phyloP scores from a whole-genome alignment of 176 grass and related monocot species.

The Echinochloa phyllopogon region DNA sequence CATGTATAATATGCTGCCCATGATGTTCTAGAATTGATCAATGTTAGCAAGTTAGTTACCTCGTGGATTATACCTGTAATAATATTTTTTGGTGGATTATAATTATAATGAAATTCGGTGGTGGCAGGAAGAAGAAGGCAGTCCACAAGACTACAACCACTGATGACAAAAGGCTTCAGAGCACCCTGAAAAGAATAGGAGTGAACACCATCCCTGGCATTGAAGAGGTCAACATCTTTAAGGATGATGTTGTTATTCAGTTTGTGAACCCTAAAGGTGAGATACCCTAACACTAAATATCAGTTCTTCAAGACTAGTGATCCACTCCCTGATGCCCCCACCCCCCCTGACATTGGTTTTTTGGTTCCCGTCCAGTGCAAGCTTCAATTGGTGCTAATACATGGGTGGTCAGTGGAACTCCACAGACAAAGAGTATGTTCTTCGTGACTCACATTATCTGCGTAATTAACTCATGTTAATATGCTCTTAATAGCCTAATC shows the following conservation, averaged over 20 bases:
- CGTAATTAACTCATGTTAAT: not conserved
- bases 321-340: constrained; percentile 18
- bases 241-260: constrained; percentile 97
- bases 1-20: not conserved
- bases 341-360: constrained; percentile 25
- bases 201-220: constrained; percentile 92
- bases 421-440: constrained; percentile 93
- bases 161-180: constrained; percentile 99
- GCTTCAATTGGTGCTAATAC: constrained; percentile 96
- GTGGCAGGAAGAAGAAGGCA: constrained; percentile 96
- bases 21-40: constrained; percentile 3
- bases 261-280: constrained; percentile 98
- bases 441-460: constrained; percentile 6
- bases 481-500: no score
- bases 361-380: constrained; percentile 73
- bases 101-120: constrained; percentile 32
- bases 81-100: not conserved
- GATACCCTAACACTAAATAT: not conserved
- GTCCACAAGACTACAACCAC: constrained; percentile 98
- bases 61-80: constrained; percentile 2
- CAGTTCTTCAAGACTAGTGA: not conserved
- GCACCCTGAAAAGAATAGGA: constrained; percentile 94
- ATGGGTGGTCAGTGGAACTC: constrained; percentile 97
- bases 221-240: constrained; percentile 99
- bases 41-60: not conserved